Percentiles rank a stretch among this genome's conserved stretches.
phyloP scores from a whole-genome alignment of 306 rosid species.

The Begonia masoniana region DNA sequence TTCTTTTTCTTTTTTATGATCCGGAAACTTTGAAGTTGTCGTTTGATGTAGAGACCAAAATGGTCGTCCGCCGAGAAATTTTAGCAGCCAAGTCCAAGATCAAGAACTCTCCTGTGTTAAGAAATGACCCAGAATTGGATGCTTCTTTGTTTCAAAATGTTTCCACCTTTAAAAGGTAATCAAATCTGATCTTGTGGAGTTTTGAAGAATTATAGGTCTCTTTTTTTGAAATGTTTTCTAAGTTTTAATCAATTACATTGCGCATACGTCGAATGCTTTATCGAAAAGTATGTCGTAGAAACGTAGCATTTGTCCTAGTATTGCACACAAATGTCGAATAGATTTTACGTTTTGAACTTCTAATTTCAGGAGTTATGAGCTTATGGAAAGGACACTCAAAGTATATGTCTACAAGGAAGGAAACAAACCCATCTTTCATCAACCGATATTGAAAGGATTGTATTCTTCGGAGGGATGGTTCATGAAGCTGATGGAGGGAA shows the following conservation, averaged over 20 bases:
- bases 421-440: constrained; percentile 78
- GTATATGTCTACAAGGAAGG: constrained; percentile 84
- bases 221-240: too few relatives aligned
- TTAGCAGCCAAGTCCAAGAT: constrained; percentile 60
- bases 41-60: constrained; percentile 49
- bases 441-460: constrained; percentile 67
- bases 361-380: constrained; percentile 71
- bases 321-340: neutral
- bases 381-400: constrained; percentile 76
- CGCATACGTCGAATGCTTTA: neutral
- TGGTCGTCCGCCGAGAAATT: constrained; percentile 59
- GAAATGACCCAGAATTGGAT: constrained; percentile 50
- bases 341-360: neutral
- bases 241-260: neutral
- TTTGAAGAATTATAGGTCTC: neutral
- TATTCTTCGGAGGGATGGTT: constrained; percentile 98
- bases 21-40: neutral
- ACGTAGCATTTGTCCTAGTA: neutral
- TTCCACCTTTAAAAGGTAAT: constrained; percentile 76
- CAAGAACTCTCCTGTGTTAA: constrained; percentile 37
- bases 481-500: constrained; percentile 86
- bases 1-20: constrained; percentile 2
- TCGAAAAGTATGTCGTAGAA: neutral
- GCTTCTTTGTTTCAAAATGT: constrained; percentile 73
- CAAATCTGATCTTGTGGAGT: neutral